Percentiles rank a stretch among this genome's conserved stretches.
Evolutionary conservation across 257 asterid species (phyloP).

Genomic region (Catharanthus roseus): DNA sequence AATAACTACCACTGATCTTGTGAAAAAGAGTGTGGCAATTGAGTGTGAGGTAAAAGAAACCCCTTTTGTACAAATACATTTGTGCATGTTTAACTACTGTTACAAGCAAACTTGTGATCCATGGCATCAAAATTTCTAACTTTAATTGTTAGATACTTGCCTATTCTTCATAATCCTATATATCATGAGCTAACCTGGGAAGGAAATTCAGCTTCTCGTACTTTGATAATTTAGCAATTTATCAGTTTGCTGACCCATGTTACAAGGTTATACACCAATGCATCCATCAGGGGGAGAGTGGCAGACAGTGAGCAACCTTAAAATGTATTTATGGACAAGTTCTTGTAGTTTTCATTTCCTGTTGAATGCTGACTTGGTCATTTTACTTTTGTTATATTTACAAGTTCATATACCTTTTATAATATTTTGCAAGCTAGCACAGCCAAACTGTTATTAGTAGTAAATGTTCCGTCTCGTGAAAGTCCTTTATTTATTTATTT

Average conservation of each 20-base stretch:
- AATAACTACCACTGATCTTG: constrained; percentile 97
- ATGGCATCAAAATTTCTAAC: not conserved
- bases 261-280: not conserved
- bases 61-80: not conserved
- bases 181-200: not conserved
- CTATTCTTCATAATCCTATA: not conserved
- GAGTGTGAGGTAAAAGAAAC: constrained; percentile 53
- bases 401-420: not conserved
- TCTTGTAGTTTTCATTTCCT: not conserved
- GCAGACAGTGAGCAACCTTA: not conserved
- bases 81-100: not conserved
- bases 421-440: not conserved
- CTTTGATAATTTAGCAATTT: not conserved
- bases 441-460: not conserved
- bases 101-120: not conserved
- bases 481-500: too few relatives aligned
- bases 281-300: not conserved
- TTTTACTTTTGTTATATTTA: not conserved
- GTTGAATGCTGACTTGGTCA: not conserved
- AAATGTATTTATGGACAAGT: not conserved
- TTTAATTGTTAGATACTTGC: not conserved
- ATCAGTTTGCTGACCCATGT: not conserved
- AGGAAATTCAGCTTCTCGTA: not conserved
- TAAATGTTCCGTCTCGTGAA: too few relatives aligned
- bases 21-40: constrained; percentile 86